These are phyloP conservation scores for Gnaphalium uliginosum DNA, from an alignment of 129 eudicot genomes.

Conservation along the genomic window DNA sequence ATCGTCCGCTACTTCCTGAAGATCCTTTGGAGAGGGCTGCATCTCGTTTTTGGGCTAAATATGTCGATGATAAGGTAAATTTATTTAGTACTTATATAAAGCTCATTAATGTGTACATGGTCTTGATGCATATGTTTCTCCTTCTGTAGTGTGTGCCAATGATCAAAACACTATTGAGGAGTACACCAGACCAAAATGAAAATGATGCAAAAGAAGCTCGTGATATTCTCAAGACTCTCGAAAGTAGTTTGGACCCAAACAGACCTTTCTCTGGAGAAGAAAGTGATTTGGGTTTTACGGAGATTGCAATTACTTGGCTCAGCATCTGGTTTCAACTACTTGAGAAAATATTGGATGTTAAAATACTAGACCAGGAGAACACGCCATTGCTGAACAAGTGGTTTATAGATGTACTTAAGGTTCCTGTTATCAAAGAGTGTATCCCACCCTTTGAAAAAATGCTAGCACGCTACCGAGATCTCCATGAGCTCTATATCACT, in stretches of 20 bases:
- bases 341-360: slow-evolving; percentile 25
- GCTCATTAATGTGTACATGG: background rate
- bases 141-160: slow-evolving; percentile 23
- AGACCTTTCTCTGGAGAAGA: slow-evolving; percentile 7
- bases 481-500: background rate
- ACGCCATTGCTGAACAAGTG: slow-evolving; percentile 21
- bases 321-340: slow-evolving; percentile 11
- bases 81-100: too few species aligned
- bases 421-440: slow-evolving; percentile 7
- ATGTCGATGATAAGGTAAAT: slow-evolving; percentile 4
- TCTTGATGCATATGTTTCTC: background rate
- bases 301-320: slow-evolving; percentile 27
- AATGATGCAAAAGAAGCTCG: slow-evolving; percentile 23
- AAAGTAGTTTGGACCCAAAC: slow-evolving; percentile 10
- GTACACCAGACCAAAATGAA: slow-evolving; percentile 17
- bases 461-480: background rate
- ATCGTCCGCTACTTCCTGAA: slow-evolving; percentile 33
- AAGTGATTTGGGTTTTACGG: slow-evolving; percentile 7
- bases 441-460: slow-evolving; percentile 18
- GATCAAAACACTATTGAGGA: background rate
- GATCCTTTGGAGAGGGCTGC: slow-evolving; percentile 39
- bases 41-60: slow-evolving; percentile 47
- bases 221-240: slow-evolving; percentile 17
- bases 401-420: slow-evolving; percentile 19
- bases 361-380: slow-evolving; percentile 24